A percentile compares a stretch with the other conserved stretches of the same genome.
phyloP scores from a whole-genome alignment of 257 asterid species.

The Ilex asprella region DNA sequence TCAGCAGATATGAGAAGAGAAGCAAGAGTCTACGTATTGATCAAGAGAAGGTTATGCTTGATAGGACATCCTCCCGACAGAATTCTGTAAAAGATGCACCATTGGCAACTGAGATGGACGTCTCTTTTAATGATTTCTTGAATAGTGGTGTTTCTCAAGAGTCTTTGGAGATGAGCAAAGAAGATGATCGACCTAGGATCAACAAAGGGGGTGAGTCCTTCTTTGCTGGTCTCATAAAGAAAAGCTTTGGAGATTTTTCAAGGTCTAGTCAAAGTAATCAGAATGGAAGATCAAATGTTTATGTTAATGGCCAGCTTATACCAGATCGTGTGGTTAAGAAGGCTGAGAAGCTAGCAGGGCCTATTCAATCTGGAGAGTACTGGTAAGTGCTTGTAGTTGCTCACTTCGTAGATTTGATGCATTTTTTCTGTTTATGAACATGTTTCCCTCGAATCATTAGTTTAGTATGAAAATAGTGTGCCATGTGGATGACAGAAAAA shows the following conservation, averaged over 20 bases:
- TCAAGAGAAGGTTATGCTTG: slow-evolving; percentile 32
- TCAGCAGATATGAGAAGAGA: slow-evolving; percentile 32
- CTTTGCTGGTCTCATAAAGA: slow-evolving; percentile 56
- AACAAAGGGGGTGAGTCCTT: slow-evolving; percentile 72
- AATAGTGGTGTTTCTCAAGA: slow-evolving; percentile 55
- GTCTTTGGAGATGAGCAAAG: slow-evolving; percentile 46
- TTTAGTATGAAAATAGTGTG: too few relatives aligned
- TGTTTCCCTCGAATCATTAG: too few relatives aligned
- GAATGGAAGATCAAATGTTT: slow-evolving; percentile 44
- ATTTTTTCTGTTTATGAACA: background rate
- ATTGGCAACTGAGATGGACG: slow-evolving; percentile 66
- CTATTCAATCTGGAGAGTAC: slow-evolving; percentile 83
- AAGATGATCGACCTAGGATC: slow-evolving; percentile 34
- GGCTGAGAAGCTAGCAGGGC: slow-evolving; percentile 87
- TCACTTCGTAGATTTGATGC: slow-evolving; percentile 1
- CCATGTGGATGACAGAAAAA: too few relatives aligned
- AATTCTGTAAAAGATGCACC: slow-evolving; percentile 41
- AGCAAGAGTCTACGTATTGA: slow-evolving; percentile 43
- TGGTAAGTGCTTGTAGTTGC: slow-evolving; percentile 47
- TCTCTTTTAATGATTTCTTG: slow-evolving; percentile 43
- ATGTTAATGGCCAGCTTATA: slow-evolving; percentile 62
- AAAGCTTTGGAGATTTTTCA: slow-evolving; percentile 59
- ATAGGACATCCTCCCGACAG: slow-evolving; percentile 45
- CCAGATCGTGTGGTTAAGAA: slow-evolving; percentile 67
- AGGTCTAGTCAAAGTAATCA: slow-evolving; percentile 47